Percentiles rank a stretch among this genome's conserved stretches.
These are phyloP conservation scores for Rhodamnia rubescens DNA, from an alignment of 345 rosid species.

Conservation along the genomic window DNA sequence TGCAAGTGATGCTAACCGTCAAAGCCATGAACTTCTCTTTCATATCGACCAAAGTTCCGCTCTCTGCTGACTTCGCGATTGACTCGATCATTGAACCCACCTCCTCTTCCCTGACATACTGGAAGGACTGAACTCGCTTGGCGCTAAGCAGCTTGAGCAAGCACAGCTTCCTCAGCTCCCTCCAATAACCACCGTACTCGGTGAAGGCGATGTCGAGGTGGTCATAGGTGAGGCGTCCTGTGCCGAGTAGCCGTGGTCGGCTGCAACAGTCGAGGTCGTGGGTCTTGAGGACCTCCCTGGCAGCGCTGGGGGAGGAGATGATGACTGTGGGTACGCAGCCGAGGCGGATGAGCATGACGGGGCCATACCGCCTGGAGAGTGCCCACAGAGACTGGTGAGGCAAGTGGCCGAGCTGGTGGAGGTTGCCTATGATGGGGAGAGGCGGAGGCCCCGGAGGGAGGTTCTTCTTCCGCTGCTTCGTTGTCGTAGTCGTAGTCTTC, in stretches of 20 bases:
- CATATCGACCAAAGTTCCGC: constrained; percentile 7
- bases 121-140: constrained; percentile 5
- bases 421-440: not conserved
- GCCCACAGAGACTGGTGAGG: constrained; percentile 7
- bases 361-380: constrained; percentile 13
- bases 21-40: constrained; percentile 15
- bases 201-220: constrained; percentile 15
- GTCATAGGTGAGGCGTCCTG: constrained; percentile 19
- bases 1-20: constrained; percentile 1
- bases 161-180: constrained; percentile 17
- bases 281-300: constrained; percentile 5
- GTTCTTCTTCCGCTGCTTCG: not conserved
- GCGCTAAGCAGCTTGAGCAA: constrained; percentile 10
- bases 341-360: constrained; percentile 16
- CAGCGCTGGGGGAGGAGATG: constrained; percentile 15
- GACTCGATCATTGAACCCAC: constrained; percentile 12
- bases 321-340: constrained; percentile 9
- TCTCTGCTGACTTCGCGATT: constrained; percentile 9
- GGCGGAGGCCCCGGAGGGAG: not conserved
- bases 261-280: constrained; percentile 13
- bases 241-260: constrained; percentile 1
- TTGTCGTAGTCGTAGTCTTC: too few relatives aligned
- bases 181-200: constrained; percentile 6
- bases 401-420: not conserved
- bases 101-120: constrained; percentile 16